Conservation (phyloP, 495 filamentous ascomycete genomes). For the Xylaria acuta region DNA sequence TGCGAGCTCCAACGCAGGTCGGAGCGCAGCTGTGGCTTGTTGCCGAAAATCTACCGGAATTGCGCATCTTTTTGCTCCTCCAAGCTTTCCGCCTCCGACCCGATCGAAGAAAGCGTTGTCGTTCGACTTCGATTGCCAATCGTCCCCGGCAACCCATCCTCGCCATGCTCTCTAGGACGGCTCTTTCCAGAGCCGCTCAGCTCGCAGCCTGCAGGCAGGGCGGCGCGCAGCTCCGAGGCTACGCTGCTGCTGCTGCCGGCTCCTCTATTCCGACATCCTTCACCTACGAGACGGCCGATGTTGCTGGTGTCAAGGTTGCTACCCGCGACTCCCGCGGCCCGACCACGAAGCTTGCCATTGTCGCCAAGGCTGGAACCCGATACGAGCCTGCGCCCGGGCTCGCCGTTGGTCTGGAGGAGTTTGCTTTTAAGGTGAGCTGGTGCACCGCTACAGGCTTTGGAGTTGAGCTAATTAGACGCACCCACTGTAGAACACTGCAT, state of each 20-base stretch:
- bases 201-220: constrained; percentile 73
- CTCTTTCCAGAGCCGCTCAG: constrained; percentile 77
- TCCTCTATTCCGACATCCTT: constrained; percentile 70
- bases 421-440: constrained; percentile 88
- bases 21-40: constrained; percentile 19
- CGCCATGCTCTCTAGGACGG: constrained; percentile 85
- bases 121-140: constrained; percentile 53
- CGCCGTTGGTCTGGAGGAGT: constrained; percentile 86
- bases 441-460: constrained; percentile 20
- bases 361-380: constrained; percentile 90
- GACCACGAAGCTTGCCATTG: constrained; percentile 86
- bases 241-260: constrained; percentile 71
- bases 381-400: constrained; percentile 90
- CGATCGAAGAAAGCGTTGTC: constrained; percentile 38
- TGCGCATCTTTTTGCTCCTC: constrained; percentile 44
- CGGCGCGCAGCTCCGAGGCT: constrained; percentile 67
- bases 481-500: constrained; percentile 73
- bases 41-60: constrained; percentile 48
- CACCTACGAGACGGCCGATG: constrained; percentile 85
- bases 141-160: constrained; percentile 57
- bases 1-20: constrained; percentile 6
- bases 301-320: constrained; percentile 87
- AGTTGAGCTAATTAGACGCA: constrained; percentile 58
- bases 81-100: constrained; percentile 34
- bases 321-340: constrained; percentile 85